Conservation (phyloP, 768 basidiomycete genomes). For the Tylopilus balloui region DNA sequence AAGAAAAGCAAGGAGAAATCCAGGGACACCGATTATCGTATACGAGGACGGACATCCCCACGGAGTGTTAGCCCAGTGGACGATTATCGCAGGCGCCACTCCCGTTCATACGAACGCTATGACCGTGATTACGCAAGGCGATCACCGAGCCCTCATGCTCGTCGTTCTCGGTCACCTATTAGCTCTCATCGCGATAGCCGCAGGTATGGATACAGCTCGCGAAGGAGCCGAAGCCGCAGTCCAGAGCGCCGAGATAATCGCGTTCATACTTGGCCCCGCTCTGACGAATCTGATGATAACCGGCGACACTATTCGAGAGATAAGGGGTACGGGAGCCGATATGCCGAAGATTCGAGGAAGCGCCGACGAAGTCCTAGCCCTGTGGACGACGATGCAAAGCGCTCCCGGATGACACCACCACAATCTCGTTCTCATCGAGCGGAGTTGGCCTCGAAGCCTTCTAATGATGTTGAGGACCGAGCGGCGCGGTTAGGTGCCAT, state of each 20-base stretch:
- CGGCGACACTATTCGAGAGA: conserved; percentile 28
- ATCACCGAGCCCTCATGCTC: conserved; percentile 44
- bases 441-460: conserved; percentile 8
- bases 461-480: conserved; percentile 48
- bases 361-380: conserved; percentile 37
- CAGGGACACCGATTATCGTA: conserved; percentile 28
- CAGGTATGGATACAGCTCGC: conserved; percentile 19
- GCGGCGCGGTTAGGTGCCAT: conserved; percentile 89
- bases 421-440: conserved; percentile 19
- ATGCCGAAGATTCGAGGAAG: conserved; percentile 36
- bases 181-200: conserved; percentile 21
- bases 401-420: conserved; percentile 42
- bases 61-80: conserved; percentile 30
- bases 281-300: conserved; percentile 50
- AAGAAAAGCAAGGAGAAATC: conserved; percentile 32
- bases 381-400: conserved; percentile 37
- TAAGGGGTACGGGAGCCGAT: conserved; percentile 19
- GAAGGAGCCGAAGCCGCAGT: conserved; percentile 30
- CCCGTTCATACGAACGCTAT: conserved; percentile 30
- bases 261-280: conserved; percentile 43
- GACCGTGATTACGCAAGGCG: conserved; percentile 29
- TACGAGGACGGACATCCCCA: conserved; percentile 30
- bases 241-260: conserved; percentile 24
- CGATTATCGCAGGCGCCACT: conserved; percentile 27
- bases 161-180: conserved; percentile 47